phyloP scores from a whole-genome alignment of 129 eudicot genomes.

The Logfia minima region DNA sequence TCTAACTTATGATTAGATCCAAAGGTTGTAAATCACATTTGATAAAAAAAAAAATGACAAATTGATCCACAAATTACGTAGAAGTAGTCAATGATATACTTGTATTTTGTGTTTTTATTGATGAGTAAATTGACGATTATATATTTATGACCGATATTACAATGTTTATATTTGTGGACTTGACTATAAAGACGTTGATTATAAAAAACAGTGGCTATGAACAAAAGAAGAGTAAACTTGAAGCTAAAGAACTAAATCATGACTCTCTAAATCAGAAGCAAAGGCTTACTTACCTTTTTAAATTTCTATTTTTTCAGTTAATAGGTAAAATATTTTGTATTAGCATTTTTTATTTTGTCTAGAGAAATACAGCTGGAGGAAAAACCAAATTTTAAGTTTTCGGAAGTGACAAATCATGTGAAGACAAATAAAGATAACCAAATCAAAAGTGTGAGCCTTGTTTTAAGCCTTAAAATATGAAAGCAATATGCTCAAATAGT shows the following conservation, averaged over 20 bases:
- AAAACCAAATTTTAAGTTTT: too few species aligned
- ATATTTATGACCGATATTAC: not conserved
- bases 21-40: slow-evolving; percentile 34
- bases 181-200: not conserved
- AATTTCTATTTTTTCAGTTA: not conserved
- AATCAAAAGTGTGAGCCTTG: not conserved
- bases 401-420: too few species aligned
- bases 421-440: too few species aligned
- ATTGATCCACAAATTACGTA: slow-evolving; percentile 12
- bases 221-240: not conserved
- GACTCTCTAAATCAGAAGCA: too few species aligned
- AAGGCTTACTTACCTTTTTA: not conserved
- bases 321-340: not conserved
- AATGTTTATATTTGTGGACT: not conserved
- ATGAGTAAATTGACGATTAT: not conserved
- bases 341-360: too few species aligned
- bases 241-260: not conserved
- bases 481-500: not conserved
- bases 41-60: slow-evolving; percentile 23
- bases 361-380: too few species aligned
- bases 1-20: slow-evolving; percentile 22
- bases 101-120: not conserved
- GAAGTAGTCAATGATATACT: not conserved
- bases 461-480: not conserved
- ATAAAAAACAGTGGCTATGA: too few species aligned